phyloP scores from a whole-genome alignment of 352 stramenopile genomes.

The Salisapilia sapeloensis region DNA sequence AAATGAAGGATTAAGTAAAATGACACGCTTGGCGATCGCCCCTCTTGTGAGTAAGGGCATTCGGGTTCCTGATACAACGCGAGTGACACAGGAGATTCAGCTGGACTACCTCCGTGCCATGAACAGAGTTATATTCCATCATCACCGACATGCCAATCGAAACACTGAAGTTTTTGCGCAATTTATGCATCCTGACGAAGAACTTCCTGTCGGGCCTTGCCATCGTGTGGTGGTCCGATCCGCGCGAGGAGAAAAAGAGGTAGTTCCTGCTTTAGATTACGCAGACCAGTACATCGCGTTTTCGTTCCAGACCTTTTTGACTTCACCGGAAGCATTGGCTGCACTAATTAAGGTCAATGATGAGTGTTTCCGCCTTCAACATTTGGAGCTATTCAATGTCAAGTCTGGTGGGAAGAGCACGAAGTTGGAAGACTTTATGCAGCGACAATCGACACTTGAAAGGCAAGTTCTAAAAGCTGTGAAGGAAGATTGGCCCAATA shows the following conservation, averaged over 20 bases:
- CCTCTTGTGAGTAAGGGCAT: conserved; percentile 53
- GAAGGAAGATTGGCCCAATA: conserved; percentile 67
- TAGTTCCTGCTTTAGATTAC: conserved; percentile 53
- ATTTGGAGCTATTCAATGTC: conserved; percentile 66
- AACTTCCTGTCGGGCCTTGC: conserved; percentile 15
- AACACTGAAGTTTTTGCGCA: conserved; percentile 44
- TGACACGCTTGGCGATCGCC: conserved; percentile 36
- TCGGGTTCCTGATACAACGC: conserved; percentile 53
- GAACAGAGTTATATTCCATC: conserved; percentile 85
- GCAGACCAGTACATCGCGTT: conserved; percentile 77
- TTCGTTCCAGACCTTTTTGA: conserved; percentile 77
- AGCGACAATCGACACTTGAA: conserved; percentile 59
- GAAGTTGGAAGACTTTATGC: conserved; percentile 78
- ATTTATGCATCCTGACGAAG: conserved; percentile 30
- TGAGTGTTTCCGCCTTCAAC: conserved; percentile 64
- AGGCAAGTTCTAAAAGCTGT: conserved; percentile 55
- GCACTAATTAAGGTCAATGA: conserved; percentile 75
- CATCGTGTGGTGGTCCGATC: conserved; percentile 13
- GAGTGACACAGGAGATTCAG: conserved; percentile 78
- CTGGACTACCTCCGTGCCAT: conserved; percentile 85
- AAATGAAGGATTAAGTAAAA: conserved; percentile 64
- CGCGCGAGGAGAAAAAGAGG: conserved; percentile 7
- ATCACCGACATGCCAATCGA: conserved; percentile 25
- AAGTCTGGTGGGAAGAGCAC: conserved; percentile 50
- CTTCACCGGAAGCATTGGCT: conserved; percentile 47